phyloP scores from a whole-genome alignment of 225 moss, liverwort and hornwort genomes.

The Polytrichum commune region DNA sequence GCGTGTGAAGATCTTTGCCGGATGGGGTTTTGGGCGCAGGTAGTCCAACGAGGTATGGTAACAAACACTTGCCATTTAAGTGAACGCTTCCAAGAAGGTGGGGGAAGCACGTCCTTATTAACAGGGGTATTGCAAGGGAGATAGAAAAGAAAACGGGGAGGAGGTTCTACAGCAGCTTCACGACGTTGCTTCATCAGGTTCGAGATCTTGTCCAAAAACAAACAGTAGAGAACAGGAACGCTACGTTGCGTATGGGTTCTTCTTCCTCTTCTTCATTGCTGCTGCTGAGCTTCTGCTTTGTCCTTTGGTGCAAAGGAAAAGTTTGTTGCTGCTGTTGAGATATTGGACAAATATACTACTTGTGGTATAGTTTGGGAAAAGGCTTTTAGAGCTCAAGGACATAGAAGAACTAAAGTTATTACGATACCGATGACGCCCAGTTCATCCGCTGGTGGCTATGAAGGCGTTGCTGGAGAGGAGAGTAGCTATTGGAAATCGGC shows the following conservation, averaged over 20 bases:
- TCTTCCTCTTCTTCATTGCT: slow-evolving; percentile 30
- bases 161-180: slow-evolving; percentile 21
- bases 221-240: too few relatives aligned
- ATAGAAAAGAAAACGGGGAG: slow-evolving; percentile 22
- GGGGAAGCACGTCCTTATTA: slow-evolving; percentile 17
- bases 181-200: slow-evolving; percentile 31
- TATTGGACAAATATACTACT: slow-evolving; percentile 1
- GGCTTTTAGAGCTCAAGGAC: too few relatives aligned
- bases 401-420: too few relatives aligned
- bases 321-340: slow-evolving; percentile 12
- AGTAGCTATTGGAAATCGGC: slow-evolving; percentile 45
- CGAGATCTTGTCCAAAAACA: slow-evolving; percentile 10
- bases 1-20: slow-evolving; percentile 15
- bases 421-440: slow-evolving; percentile 45
- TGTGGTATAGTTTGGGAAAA: too few relatives aligned
- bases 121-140: slow-evolving; percentile 18
- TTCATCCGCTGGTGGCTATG: slow-evolving; percentile 46
- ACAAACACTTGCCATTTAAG: slow-evolving; percentile 18
- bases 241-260: slow-evolving; percentile 11
- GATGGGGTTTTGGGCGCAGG: slow-evolving; percentile 43
- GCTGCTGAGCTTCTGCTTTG: slow-evolving; percentile 43
- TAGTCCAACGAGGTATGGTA: slow-evolving; percentile 28
- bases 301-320: slow-evolving; percentile 41
- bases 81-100: slow-evolving; percentile 24
- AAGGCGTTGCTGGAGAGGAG: slow-evolving; percentile 41